Percentiles rank a stretch among this genome's conserved stretches.
phyloP scores from a whole-genome alignment of 352 stramenopile species.

The Phytophthora pluvialis region DNA sequence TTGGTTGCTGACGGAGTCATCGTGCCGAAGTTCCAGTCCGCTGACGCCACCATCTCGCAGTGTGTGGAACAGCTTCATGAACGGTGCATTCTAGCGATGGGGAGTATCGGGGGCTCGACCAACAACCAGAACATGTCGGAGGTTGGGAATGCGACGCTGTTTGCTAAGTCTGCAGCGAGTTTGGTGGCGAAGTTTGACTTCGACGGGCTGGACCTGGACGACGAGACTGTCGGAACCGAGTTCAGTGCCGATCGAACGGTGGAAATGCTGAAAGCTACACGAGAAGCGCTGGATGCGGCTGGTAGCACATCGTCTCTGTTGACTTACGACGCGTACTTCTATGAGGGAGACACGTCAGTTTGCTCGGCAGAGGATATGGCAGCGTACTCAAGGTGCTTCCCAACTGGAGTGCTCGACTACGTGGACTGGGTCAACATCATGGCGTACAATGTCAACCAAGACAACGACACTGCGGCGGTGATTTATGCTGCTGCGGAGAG shows the following conservation, averaged over 20 bases:
- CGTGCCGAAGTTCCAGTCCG: conserved; percentile 64
- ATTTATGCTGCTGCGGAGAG: conserved; percentile 62
- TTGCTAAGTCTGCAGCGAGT: conserved; percentile 54
- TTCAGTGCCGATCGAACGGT: conserved; percentile 62
- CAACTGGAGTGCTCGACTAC: conserved; percentile 48
- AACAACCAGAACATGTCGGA: conserved; percentile 72
- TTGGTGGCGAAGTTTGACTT: conserved; percentile 74
- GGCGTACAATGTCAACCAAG: conserved; percentile 78
- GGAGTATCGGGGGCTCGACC: conserved; percentile 72
- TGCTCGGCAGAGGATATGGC: conserved; percentile 46
- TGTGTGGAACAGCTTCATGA: conserved; percentile 65
- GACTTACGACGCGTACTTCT: conserved; percentile 80
- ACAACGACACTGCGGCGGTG: conserved; percentile 42
- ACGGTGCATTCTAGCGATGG: conserved; percentile 68
- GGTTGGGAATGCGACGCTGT: conserved; percentile 45
- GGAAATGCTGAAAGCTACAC: conserved; percentile 54
- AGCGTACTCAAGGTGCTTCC: conserved; percentile 70
- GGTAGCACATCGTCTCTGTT: conserved; percentile 48
- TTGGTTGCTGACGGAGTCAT: conserved; percentile 60
- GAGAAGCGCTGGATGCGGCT: conserved; percentile 43
- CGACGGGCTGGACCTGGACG: conserved; percentile 75
- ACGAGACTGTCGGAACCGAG: conserved; percentile 69
- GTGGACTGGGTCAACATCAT: conserved; percentile 88
- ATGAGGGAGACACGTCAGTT: conserved; percentile 62
- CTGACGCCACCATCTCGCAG: conserved; percentile 54